Base-by-base conservation (phyloP, 768 basidiomycete species). In the Leccinum incarnatum region DNA sequence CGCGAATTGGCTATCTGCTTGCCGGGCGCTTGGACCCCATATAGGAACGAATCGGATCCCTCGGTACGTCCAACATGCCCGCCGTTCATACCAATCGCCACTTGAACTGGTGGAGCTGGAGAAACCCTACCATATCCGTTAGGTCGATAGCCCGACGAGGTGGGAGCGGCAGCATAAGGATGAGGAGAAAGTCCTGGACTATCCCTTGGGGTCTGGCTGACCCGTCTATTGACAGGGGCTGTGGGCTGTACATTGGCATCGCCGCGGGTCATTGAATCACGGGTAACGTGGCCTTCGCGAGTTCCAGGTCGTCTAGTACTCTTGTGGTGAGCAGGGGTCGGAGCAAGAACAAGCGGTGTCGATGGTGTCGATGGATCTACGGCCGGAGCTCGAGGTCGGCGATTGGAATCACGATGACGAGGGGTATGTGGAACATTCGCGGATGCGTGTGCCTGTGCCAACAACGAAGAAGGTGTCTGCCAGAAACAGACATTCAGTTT, bases 121-220 rank as follows among this genome's bases (percentile, higher is more conserved):
- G 86, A 87, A 57, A 79, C 79, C 42, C 86, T 80, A 23, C 83
- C 88, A 61, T 86, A 89, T 56, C 73, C 69, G 58, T 72, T 71
- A 37, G 75, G 72, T 17, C 86, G 84, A 67, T 85, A 86, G 3
- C 81, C 83, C 46, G 77, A 80, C 1, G 83, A 76, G 56, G 78
- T 82, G 6, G 86, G 83, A 7, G 85, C 82, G 36, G 82, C 78
- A 9, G 89, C 90, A 57, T 91, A 92, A 32, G 90, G 90, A 68
- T 92, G 90, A 30, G 85, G 75, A 19, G 79, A 74, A 42, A 87
- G 77, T 10, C 78, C 79, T 30, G 70, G 76, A 17, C 68, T 66
- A 32, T 82, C 81, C 55, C 81, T 76, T 55, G 81, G 82, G 53
- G 82, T 83, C 67, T 88, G 87, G 67, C 89, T 90, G 3, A 80